These are phyloP conservation scores for Boletus patriciae DNA, from an alignment of 768 basidiomycete genomes.

Conservation along the genomic window DNA sequence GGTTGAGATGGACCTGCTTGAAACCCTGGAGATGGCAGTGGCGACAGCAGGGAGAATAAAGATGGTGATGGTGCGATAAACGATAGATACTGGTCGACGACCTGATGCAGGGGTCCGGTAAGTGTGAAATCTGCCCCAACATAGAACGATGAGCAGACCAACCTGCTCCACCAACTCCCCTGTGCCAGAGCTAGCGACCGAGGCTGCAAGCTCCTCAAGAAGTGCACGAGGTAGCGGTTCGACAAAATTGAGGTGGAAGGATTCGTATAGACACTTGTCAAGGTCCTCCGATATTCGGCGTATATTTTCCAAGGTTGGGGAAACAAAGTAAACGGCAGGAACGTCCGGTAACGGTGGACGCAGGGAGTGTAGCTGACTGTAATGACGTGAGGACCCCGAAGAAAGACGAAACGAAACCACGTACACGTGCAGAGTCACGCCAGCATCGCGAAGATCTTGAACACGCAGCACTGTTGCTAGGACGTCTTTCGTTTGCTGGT, in stretches of 20 bases:
- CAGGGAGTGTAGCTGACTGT: constrained; percentile 85
- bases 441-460: constrained; percentile 94
- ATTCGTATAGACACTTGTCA: constrained; percentile 84
- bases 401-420: constrained; percentile 31
- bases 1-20: constrained; percentile 37
- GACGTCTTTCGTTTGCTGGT: constrained; percentile 94
- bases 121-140: not conserved
- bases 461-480: constrained; percentile 94
- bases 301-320: constrained; percentile 85
- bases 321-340: constrained; percentile 94
- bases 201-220: constrained; percentile 89
- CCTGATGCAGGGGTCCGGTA: constrained; percentile 42
- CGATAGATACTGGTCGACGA: constrained; percentile 95
- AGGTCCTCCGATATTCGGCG: constrained; percentile 92
- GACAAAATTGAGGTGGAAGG: constrained; percentile 93
- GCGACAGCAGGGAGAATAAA: constrained; percentile 85
- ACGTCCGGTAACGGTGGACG: constrained; percentile 92
- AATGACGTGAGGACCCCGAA: constrained; percentile 4
- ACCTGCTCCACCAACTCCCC: constrained; percentile 82
- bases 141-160: constrained; percentile 7
- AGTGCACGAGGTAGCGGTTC: constrained; percentile 86
- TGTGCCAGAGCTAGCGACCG: constrained; percentile 81
- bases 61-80: constrained; percentile 93
- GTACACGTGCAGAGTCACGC: constrained; percentile 97
- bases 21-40: constrained; percentile 40